Percentiles rank a stretch among this genome's conserved stretches.
phyloP scores from a whole-genome alignment of 192 early-diverging fungal species.

The Spizellomyces punctatus region DNA sequence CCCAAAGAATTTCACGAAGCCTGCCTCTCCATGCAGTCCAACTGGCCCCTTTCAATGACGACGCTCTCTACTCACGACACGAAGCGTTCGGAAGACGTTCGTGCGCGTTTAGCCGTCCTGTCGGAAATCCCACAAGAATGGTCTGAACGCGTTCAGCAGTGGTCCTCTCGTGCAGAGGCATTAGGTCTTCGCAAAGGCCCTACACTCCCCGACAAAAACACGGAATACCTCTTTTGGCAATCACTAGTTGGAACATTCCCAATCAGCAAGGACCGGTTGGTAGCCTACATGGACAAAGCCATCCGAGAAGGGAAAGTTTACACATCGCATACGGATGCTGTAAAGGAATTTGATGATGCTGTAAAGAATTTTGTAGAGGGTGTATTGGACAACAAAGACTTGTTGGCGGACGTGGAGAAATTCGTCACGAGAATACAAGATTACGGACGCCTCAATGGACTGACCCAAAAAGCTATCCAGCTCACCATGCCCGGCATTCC shows the following conservation, averaged over 20 bases:
- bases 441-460: constrained; percentile 22
- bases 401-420: constrained; percentile 5
- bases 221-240: constrained; percentile 35
- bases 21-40: constrained; percentile 12
- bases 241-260: constrained; percentile 29
- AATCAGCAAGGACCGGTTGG: constrained; percentile 12
- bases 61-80: constrained; percentile 35
- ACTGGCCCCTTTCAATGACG: constrained; percentile 32
- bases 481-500: constrained; percentile 35
- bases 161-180: constrained; percentile 17
- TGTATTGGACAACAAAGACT: constrained; percentile 11
- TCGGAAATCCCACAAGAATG: constrained; percentile 31
- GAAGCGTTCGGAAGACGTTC: constrained; percentile 33
- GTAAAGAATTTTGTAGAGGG: constrained; percentile 6
- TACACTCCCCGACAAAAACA: constrained; percentile 27
- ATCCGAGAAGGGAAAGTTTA: constrained; percentile 26
- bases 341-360: constrained; percentile 18
- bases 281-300: constrained; percentile 32
- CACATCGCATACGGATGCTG: constrained; percentile 25
- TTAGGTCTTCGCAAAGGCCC: constrained; percentile 7
- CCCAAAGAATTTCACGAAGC: constrained; percentile 24
- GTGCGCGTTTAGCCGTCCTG: constrained; percentile 28
- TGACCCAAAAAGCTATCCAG: constrained; percentile 30
- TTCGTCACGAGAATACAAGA: constrained; percentile 17
- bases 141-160: constrained; percentile 9